These are phyloP conservation scores for Gremmenia infestans DNA, from an alignment of 2,329 filamentous ascomycete species.

Conservation along the genomic window DNA sequence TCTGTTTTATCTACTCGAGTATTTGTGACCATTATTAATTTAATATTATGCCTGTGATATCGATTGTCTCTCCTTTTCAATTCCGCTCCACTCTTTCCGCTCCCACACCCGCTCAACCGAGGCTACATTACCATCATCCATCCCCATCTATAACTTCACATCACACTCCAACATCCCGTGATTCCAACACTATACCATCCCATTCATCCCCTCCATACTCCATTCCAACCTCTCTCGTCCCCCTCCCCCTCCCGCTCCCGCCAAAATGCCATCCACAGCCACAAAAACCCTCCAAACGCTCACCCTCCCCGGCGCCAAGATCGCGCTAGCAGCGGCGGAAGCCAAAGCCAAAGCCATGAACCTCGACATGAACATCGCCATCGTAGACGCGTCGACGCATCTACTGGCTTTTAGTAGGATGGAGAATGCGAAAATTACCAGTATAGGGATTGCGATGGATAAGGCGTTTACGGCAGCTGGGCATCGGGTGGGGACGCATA, in stretches of 20 bases:
- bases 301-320: conserved; percentile 24
- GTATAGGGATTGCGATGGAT: conserved; percentile 27
- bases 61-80: neutral
- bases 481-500: conserved; percentile 45
- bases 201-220: too few species aligned
- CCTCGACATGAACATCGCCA: conserved; percentile 27
- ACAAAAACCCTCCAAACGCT: conserved; percentile 22
- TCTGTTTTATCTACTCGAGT: too few species aligned
- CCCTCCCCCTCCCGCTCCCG: neutral
- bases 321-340: conserved; percentile 24
- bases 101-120: too few species aligned
- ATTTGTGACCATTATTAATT: too few species aligned
- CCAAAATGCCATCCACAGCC: neutral
- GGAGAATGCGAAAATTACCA: conserved; percentile 20
- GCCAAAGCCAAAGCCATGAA: conserved; percentile 21
- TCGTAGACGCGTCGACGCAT: conserved; percentile 27
- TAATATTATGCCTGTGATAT: too few species aligned
- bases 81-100: neutral
- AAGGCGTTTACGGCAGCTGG: conserved; percentile 53
- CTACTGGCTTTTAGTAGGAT: conserved; percentile 25
- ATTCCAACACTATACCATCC: too few species aligned
- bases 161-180: too few species aligned
- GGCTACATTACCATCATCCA: too few species aligned
- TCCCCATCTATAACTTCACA: too few species aligned
- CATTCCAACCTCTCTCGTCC: neutral